phyloP scores from a whole-genome alignment of 2,329 filamentous ascomycete genomes.

The Madurella fahalii region DNA sequence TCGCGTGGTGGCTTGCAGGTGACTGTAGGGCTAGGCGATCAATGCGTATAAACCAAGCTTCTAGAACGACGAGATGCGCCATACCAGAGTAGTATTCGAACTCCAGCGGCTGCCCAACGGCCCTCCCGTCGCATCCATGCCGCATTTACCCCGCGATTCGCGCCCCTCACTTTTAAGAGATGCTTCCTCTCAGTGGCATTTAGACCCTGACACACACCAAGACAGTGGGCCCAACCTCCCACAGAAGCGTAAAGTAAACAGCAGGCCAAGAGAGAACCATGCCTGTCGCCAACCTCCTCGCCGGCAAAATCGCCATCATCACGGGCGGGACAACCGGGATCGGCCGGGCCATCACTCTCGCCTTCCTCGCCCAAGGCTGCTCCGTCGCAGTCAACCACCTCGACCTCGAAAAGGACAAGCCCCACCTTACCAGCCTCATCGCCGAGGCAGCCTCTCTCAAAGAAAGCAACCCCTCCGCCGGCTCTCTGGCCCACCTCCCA shows the following conservation, averaged over 20 bases:
- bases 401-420: constrained; percentile 49
- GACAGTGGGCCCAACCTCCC: neutral
- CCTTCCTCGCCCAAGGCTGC: constrained; percentile 73
- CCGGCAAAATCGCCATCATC: constrained; percentile 76
- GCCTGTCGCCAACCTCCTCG: constrained; percentile 53
- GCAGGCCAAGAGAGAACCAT: constrained; percentile 28
- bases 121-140: neutral
- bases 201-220: neutral
- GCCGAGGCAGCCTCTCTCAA: constrained; percentile 47
- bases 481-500: constrained; percentile 61
- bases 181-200: no score
- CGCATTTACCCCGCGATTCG: constrained; percentile 4
- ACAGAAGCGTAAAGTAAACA: neutral
- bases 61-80: neutral
- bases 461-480: constrained; percentile 41
- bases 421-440: constrained; percentile 51
- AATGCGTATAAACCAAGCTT: neutral
- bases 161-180: neutral
- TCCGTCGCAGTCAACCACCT: constrained; percentile 79
- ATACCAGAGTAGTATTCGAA: neutral
- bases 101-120: no score
- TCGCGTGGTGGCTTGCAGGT: no score
- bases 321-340: constrained; percentile 86
- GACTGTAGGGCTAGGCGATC: neutral
- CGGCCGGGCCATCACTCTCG: constrained; percentile 77